Evolutionary conservation across 176 grass and related monocot species (phyloP), one percentile per base, ranked within the genome.

Genomic region (Rhynchospora breviuscula): DNA sequence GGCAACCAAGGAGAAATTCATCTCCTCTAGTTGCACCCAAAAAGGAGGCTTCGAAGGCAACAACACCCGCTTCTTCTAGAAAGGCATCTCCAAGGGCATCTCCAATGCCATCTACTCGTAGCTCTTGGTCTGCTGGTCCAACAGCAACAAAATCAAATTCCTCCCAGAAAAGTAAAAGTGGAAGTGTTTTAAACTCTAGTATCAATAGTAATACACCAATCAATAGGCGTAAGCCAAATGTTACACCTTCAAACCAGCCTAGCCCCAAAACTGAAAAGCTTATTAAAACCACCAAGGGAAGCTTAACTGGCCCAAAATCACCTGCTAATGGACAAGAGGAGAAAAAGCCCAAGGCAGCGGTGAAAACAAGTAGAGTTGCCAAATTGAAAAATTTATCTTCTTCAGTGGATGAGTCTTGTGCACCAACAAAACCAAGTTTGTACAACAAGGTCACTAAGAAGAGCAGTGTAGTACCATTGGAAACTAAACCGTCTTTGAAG

Each of bases 391-490:
- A 61, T 87, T 87, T 85, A 48, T 79, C 88, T 86, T 67, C 86
- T 67, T 89, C 84, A 72, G 86, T 76, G 80, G 88, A 91, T 66
- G 92, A 92, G 80, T 81, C 89, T 78, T 75, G 67, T 90, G 46
- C 78, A 58, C 72, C 8, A 65, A 31, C 88, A 0, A 99, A 92
- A 68, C 85, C 88, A 73, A 91, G 75, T 73, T 81, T 92, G 82
- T 86, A 93, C 43, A 92, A 85, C 74, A 99, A 92, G 86, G 93
- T 94, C 54, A 85, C 97, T 81, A 93, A 93, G 79, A 99, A 99
- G 88, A 94, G 93, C 88, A 99, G 91, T 89, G 93, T 94, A 82
- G 93, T 99, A 68, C 93, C 97, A 6, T 67, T 95, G 18, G 97
- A 99, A 82, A 90, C 88, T 61, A 99, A 94, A 92, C 81, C 91